Conservation (phyloP, 1,284 basidiomycete genomes). For the Ustilago nuda region DNA sequence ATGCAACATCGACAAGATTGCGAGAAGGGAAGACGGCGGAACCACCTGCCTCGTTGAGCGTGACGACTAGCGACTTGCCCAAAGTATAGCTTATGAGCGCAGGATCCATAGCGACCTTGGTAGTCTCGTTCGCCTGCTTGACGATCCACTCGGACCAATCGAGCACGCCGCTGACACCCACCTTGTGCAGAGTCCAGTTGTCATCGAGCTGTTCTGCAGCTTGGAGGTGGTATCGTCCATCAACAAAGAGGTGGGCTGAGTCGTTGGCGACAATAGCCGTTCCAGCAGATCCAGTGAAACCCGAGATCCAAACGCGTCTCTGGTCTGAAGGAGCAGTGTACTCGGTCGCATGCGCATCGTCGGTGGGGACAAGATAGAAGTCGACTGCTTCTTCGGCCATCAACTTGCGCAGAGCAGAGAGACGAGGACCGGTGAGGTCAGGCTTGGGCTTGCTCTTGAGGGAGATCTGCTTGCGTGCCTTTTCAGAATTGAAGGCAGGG, state of each 20-base stretch:
- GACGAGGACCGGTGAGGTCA: slow-evolving; percentile 65
- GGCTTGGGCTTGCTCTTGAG: slow-evolving; percentile 17
- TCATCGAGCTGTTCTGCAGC: slow-evolving; percentile 80
- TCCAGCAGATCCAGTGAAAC: slow-evolving; percentile 87
- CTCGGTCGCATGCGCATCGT: slow-evolving; percentile 90
- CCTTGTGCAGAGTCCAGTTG: slow-evolving; percentile 81
- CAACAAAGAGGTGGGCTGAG: slow-evolving; percentile 76
- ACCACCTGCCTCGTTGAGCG: slow-evolving; percentile 19
- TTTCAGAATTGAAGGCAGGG: slow-evolving; percentile 14
- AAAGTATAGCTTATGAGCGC: slow-evolving; percentile 82
- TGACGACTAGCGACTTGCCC: slow-evolving; percentile 69
- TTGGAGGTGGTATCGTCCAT: slow-evolving; percentile 90
- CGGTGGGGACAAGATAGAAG: slow-evolving; percentile 77
- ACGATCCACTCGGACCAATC: slow-evolving; percentile 71
- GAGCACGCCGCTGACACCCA: slow-evolving; percentile 72
- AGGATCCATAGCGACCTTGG: slow-evolving; percentile 86
- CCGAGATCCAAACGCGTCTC: slow-evolving; percentile 84
- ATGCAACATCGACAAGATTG: slow-evolving; percentile 88
- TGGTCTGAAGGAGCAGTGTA: slow-evolving; percentile 84
- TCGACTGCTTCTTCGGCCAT: slow-evolving; percentile 54
- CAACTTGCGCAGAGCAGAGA: slow-evolving; percentile 73
- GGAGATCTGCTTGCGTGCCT: slow-evolving; percentile 16
- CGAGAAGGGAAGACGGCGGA: slow-evolving; percentile 74
- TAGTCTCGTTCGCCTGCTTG: slow-evolving; percentile 71
- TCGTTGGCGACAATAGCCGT: slow-evolving; percentile 79